A percentile compares a stretch with the other conserved stretches of the same genome.
Evolutionary conservation across 805 yeast species (phyloP).

Genomic region (Phaffomyces antillensis): DNA sequence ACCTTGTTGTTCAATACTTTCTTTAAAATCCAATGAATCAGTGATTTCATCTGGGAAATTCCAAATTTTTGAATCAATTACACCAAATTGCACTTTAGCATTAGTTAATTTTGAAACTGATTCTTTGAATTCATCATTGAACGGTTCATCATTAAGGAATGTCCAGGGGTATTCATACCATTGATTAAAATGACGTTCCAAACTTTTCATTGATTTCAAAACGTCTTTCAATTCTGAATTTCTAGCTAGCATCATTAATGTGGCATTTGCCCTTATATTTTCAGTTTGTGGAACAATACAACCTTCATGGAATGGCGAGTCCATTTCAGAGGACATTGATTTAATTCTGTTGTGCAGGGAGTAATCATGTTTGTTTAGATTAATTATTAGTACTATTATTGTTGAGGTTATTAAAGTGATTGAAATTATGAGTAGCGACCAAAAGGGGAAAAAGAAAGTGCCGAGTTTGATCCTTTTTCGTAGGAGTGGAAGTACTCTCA

Average conservation of each 20-base stretch:
- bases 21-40: slow-evolving; percentile 31
- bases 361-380: not conserved
- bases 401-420: not conserved
- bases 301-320: slow-evolving; percentile 47
- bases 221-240: slow-evolving; percentile 79
- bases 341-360: not conserved
- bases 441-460: slow-evolving; percentile 1
- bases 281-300: slow-evolving; percentile 33
- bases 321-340: slow-evolving; percentile 21
- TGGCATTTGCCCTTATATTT: slow-evolving; percentile 61
- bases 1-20: slow-evolving; percentile 65
- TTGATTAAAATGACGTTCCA: slow-evolving; percentile 87
- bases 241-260: slow-evolving; percentile 76
- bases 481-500: slow-evolving; percentile 3
- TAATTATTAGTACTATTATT: not conserved
- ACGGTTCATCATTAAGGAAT: slow-evolving; percentile 75
- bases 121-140: slow-evolving; percentile 54
- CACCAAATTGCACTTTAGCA: slow-evolving; percentile 67
- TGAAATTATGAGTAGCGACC: not conserved
- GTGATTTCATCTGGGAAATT: slow-evolving; percentile 42
- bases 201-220: slow-evolving; percentile 56
- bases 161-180: slow-evolving; percentile 94
- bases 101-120: slow-evolving; percentile 46
- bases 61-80: slow-evolving; percentile 57
- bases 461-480: not conserved